These are phyloP conservation scores for Penicillium sp. DNA, from an alignment of 2,329 filamentous ascomycete genomes.

Conservation along the genomic window DNA sequence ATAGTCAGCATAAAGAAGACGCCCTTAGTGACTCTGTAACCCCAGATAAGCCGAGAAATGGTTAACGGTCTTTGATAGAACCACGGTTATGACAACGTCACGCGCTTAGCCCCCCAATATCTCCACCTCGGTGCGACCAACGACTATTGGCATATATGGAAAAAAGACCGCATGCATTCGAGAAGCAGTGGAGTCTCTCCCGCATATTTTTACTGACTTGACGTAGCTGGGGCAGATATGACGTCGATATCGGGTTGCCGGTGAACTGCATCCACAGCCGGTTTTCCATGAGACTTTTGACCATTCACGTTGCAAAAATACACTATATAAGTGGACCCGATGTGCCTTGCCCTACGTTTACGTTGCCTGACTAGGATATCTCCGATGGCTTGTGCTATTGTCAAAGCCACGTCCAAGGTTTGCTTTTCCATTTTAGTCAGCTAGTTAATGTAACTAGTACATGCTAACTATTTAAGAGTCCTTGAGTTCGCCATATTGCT, in stretches of 20 bases:
- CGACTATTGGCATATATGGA: not conserved
- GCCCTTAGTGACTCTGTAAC: not conserved
- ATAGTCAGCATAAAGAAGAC: not conserved
- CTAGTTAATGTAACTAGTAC: not conserved
- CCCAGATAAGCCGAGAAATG: not conserved
- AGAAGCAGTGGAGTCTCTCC: not conserved
- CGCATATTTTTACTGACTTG: slow-evolving; percentile 2
- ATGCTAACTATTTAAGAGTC: not conserved
- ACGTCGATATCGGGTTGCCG: slow-evolving; percentile 13
- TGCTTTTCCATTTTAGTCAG: not conserved
- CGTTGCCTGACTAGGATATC: not conserved
- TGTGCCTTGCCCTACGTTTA: not conserved
- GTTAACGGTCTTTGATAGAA: too few species aligned
- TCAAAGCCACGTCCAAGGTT: not conserved
- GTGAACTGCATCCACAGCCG: slow-evolving; percentile 6
- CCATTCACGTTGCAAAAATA: slow-evolving; percentile 4
- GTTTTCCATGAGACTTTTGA: slow-evolving; percentile 4
- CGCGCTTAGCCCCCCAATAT: not conserved
- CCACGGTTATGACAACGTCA: not conserved
- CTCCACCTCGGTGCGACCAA: not conserved
- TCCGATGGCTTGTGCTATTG: not conserved
- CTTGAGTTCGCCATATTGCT: not conserved
- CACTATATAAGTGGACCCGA: not conserved
- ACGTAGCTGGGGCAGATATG: slow-evolving; percentile 10
- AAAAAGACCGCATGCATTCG: too few species aligned